These are phyloP conservation scores for Pseudogymnoascus sp. DNA, from an alignment of 2,329 filamentous ascomycete species.

Conservation along the genomic window DNA sequence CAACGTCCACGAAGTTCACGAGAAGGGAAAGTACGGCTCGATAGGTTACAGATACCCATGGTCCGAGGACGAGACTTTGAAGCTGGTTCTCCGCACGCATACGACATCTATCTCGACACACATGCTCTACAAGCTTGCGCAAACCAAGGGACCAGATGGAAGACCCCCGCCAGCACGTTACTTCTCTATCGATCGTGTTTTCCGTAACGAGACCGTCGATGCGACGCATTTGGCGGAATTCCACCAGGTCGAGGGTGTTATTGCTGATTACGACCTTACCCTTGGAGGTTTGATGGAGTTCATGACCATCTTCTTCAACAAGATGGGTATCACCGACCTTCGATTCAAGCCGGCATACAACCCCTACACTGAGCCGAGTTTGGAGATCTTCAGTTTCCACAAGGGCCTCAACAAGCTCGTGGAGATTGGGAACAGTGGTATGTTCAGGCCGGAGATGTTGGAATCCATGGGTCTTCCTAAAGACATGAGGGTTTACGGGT, in stretches of 20 bases:
- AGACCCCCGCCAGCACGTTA: constrained; percentile 67
- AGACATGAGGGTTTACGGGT: constrained; percentile 89
- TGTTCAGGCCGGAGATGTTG: constrained; percentile 98
- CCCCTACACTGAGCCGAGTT: constrained; percentile 87
- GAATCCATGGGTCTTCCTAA: constrained; percentile 88
- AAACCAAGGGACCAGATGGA: constrained; percentile 65
- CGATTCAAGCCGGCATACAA: constrained; percentile 98
- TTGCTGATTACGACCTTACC: constrained; percentile 89
- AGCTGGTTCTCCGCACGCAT: constrained; percentile 87
- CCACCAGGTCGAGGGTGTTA: constrained; percentile 97
- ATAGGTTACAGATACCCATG: constrained; percentile 96
- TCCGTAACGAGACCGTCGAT: constrained; percentile 95
- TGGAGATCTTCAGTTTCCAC: constrained; percentile 98
- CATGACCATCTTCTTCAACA: constrained; percentile 90
- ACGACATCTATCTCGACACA: constrained; percentile 88
- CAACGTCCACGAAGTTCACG: constrained; percentile 77
- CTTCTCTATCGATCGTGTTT: constrained; percentile 97
- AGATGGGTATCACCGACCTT: constrained; percentile 82
- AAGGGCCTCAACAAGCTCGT: constrained; percentile 82
- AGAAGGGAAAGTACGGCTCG: constrained; percentile 85
- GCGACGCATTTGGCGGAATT: constrained; percentile 96
- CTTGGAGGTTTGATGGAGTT: constrained; percentile 89
- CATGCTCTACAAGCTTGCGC: constrained; percentile 82
- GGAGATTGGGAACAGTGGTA: constrained; percentile 95
- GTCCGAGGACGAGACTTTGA: constrained; percentile 75